Conservation (phyloP, 805 yeast species). For the Yamadazyma ubonensis region DNA sequence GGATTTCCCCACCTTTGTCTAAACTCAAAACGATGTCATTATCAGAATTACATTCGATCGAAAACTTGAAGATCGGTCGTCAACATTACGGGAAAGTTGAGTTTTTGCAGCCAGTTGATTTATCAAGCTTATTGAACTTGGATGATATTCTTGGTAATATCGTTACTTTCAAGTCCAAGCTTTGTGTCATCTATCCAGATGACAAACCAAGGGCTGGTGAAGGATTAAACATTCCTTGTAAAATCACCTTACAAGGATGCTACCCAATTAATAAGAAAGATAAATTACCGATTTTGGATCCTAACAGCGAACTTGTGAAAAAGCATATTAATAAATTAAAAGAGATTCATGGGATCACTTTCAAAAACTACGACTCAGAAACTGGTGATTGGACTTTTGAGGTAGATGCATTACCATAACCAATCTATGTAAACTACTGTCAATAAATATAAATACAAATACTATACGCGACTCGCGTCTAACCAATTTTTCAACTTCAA, state of each 20-base stretch:
- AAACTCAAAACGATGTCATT: constrained; percentile 60
- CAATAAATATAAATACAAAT: background rate
- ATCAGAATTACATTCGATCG: constrained; percentile 61
- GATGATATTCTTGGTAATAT: constrained; percentile 61
- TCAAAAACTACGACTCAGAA: constrained; percentile 72
- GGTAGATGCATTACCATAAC: constrained; percentile 35
- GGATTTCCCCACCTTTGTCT: constrained; percentile 76
- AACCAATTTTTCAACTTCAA: background rate
- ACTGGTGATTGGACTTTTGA: constrained; percentile 71
- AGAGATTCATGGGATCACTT: constrained; percentile 55
- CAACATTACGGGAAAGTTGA: constrained; percentile 73
- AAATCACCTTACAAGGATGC: constrained; percentile 72
- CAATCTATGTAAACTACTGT: constrained; percentile 7
- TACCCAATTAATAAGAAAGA: constrained; percentile 77
- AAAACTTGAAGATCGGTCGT: constrained; percentile 74
- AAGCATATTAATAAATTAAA: constrained; percentile 70
- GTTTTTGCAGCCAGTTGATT: constrained; percentile 79
- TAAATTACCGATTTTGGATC: constrained; percentile 71
- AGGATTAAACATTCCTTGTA: constrained; percentile 78
- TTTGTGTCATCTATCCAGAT: constrained; percentile 73
- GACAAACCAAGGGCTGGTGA: constrained; percentile 69
- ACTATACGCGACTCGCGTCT: constrained; percentile 2
- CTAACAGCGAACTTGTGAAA: constrained; percentile 66
- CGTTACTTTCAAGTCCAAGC: constrained; percentile 57
- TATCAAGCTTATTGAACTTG: constrained; percentile 58